phyloP scores from a whole-genome alignment of 257 asterid species.

The Mitragyna speciosa region DNA sequence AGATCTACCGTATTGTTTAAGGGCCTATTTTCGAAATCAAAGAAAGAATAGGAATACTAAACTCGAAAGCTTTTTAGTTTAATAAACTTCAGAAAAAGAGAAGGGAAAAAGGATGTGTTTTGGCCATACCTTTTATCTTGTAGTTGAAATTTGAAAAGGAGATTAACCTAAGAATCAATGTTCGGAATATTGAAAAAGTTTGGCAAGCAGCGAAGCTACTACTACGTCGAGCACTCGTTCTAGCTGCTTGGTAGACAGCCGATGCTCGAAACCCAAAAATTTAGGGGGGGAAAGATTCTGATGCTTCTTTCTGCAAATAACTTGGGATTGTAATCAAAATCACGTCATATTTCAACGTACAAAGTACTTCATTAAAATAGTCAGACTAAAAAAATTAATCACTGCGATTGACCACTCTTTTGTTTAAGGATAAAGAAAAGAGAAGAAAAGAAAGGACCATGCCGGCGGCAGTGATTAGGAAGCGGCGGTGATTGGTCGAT shows the following conservation, averaged over 20 bases:
- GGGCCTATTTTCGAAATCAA: not conserved
- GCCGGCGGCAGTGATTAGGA: not conserved
- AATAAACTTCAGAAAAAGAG: not conserved
- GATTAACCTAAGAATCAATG: not conserved
- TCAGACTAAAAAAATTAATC: too few relatives aligned
- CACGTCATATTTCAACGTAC: too few relatives aligned
- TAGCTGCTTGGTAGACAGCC: not conserved
- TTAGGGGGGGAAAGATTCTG: not conserved
- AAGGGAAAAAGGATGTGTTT: too few relatives aligned
- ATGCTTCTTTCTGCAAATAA: not conserved
- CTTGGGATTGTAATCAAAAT: too few relatives aligned
- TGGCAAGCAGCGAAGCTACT: not conserved
- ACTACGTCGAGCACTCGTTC: not conserved
- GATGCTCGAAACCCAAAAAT: not conserved
- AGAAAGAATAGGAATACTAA: not conserved
- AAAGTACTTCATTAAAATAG: too few relatives aligned
- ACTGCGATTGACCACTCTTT: too few relatives aligned
- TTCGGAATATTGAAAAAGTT: not conserved
- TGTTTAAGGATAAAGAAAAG: not conserved
- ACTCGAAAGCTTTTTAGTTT: not conserved
- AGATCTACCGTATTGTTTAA: not conserved
- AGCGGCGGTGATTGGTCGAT: not conserved
- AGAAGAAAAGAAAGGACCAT: not conserved
- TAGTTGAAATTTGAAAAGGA: not conserved
- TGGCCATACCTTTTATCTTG: not conserved